Evolutionary conservation across 2,329 filamentous ascomycete genomes (phyloP).

Genomic region (Cladorrhinum sp.): DNA sequence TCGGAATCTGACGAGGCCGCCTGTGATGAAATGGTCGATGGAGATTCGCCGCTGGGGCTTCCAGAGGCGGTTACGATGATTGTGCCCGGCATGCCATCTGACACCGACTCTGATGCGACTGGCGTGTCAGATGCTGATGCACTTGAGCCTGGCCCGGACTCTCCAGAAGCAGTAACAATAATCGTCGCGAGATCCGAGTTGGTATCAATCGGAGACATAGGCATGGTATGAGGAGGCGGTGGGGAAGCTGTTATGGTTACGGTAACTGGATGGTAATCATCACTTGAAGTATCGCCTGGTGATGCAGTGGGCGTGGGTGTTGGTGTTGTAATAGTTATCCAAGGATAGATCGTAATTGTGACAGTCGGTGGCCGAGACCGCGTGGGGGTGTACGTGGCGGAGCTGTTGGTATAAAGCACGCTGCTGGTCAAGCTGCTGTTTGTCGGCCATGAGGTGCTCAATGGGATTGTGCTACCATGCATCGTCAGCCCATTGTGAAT

Average conservation of each 20-base stretch:
- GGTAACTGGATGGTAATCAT: background rate
- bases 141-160: background rate
- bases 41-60: background rate
- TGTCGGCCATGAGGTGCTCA: slow-evolving; percentile 3
- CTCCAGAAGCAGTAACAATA: slow-evolving; percentile 1
- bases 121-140: background rate
- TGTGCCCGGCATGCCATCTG: background rate
- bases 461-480: background rate
- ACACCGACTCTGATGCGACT: background rate
- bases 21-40: background rate
- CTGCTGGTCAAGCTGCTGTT: slow-evolving; percentile 13
- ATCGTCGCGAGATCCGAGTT: slow-evolving; percentile 5
- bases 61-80: slow-evolving; percentile 1
- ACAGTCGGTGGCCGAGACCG: slow-evolving; percentile 1
- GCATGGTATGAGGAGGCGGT: slow-evolving; percentile 3
- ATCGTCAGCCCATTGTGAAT: background rate
- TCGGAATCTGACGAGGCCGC: background rate
- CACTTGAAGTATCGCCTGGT: background rate
- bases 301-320: background rate
- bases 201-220: background rate
- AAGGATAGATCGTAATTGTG: slow-evolving; percentile 14
- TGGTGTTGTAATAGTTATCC: background rate
- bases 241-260: slow-evolving; percentile 6
- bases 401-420: slow-evolving; percentile 1
- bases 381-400: background rate